A percentile compares a stretch with the other conserved stretches of the same genome.
Conservation (phyloP, 1,284 basidiomycete species). For the Cryptococcus sp. region DNA sequence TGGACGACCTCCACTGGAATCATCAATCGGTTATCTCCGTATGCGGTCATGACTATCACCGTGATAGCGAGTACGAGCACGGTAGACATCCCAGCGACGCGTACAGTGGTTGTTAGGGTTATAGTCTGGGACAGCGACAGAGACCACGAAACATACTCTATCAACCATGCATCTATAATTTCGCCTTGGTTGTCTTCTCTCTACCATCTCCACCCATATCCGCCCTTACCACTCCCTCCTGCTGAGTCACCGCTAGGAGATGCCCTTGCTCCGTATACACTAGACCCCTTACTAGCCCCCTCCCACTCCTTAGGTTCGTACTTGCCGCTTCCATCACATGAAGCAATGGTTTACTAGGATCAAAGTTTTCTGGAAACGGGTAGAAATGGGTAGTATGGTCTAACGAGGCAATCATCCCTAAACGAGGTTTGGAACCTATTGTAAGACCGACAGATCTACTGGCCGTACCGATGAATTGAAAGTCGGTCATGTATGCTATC, state of each 20-base stretch:
- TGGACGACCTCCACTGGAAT: slow-evolving; percentile 2
- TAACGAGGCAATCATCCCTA: slow-evolving; percentile 73
- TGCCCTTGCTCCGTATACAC: slow-evolving; percentile 69
- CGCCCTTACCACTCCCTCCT: slow-evolving; percentile 65
- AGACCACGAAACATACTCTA: too few relatives aligned
- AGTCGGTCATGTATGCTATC: slow-evolving; percentile 77
- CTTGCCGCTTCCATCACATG: slow-evolving; percentile 70
- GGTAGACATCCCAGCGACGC: too few relatives aligned
- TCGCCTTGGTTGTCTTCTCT: slow-evolving; percentile 18
- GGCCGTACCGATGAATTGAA: slow-evolving; percentile 68
- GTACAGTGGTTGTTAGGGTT: too few relatives aligned
- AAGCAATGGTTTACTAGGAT: slow-evolving; percentile 73
- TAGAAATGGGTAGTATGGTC: slow-evolving; percentile 86
- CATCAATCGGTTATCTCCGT: too few relatives aligned
- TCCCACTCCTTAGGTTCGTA: slow-evolving; percentile 58
- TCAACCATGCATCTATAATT: slow-evolving; percentile 17
- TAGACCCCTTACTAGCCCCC: slow-evolving; percentile 68
- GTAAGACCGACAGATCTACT: slow-evolving; percentile 63
- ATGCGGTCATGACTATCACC: too few relatives aligned
- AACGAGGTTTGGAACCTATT: slow-evolving; percentile 37
- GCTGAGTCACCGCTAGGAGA: slow-evolving; percentile 70
- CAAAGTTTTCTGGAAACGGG: slow-evolving; percentile 62
- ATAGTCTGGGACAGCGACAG: too few relatives aligned
- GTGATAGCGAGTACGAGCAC: too few relatives aligned
- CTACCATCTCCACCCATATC: slow-evolving; percentile 24